phyloP scores from a whole-genome alignment of 331 rosid species.

The Pyracantha coccinea region DNA sequence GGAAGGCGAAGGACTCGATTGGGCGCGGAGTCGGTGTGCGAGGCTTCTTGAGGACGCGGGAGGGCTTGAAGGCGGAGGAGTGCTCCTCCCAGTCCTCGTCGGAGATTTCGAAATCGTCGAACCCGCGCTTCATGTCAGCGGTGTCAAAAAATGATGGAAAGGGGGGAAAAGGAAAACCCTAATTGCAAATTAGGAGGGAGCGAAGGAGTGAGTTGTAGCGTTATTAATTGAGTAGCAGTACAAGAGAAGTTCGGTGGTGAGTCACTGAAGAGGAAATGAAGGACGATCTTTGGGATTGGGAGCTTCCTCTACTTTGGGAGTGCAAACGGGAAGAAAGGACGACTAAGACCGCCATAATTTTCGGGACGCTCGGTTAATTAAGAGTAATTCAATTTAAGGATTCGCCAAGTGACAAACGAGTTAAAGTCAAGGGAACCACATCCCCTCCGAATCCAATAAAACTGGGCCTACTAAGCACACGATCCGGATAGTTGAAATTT shows the following conservation, averaged over 20 bases:
- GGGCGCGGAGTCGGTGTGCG: conserved; percentile 48
- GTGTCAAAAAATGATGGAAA: background rate
- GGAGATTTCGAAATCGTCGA: conserved; percentile 61
- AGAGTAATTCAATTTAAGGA: too few species aligned
- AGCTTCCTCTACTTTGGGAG: background rate
- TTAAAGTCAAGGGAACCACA: too few species aligned
- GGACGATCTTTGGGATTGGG: background rate
- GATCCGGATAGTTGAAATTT: rapidly evolving
- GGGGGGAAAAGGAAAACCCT: background rate
- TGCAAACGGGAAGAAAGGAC: background rate
- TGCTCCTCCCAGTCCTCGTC: conserved; percentile 94
- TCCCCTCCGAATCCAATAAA: too few species aligned
- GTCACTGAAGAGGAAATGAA: background rate
- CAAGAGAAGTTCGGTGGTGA: too few species aligned
- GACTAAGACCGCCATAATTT: conserved; percentile 11
- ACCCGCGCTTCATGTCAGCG: conserved; percentile 64
- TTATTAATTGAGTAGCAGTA: background rate
- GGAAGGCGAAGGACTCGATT: conserved; percentile 68
- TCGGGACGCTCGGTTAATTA: background rate
- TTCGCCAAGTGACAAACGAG: too few species aligned
- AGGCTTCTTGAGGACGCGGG: conserved; percentile 51
- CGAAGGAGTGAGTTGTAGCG: background rate
- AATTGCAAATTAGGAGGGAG: background rate
- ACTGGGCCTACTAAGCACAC: too few species aligned
- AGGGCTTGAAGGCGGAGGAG: conserved; percentile 79